These are phyloP conservation scores for Huntiella savannae DNA, from an alignment of 2,329 filamentous ascomycete genomes.

Conservation along the genomic window DNA sequence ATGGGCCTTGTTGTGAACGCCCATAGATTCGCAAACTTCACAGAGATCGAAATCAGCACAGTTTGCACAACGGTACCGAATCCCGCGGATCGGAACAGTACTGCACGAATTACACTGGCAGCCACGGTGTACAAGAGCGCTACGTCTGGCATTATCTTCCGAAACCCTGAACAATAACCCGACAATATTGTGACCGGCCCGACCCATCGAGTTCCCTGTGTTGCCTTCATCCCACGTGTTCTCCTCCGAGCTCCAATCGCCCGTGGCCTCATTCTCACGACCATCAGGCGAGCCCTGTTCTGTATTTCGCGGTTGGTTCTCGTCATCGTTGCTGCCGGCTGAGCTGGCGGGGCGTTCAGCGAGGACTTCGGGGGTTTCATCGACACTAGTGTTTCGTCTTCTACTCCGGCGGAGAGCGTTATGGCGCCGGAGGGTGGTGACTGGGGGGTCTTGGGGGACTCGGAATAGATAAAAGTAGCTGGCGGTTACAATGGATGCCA, in stretches of 20 bases:
- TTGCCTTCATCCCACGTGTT: constrained; percentile 15
- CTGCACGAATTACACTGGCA: constrained; percentile 85
- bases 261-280: constrained; percentile 19
- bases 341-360: background rate
- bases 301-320: constrained; percentile 13
- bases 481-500: constrained; percentile 35
- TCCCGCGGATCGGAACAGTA: constrained; percentile 71
- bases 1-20: constrained; percentile 70
- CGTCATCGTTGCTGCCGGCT: background rate
- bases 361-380: too few relatives aligned
- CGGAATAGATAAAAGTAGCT: constrained; percentile 26
- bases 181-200: constrained; percentile 60
- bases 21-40: constrained; percentile 71
- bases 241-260: constrained; percentile 15
- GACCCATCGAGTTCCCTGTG: constrained; percentile 17
- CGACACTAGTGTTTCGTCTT: too few relatives aligned
- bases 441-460: constrained; percentile 12
- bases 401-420: constrained; percentile 37
- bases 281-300: constrained; percentile 15
- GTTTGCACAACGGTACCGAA: constrained; percentile 87
- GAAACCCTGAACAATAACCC: constrained; percentile 80
- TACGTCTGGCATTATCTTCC: constrained; percentile 73
- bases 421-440: constrained; percentile 36
- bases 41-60: constrained; percentile 93
- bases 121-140: constrained; percentile 80